A percentile compares a stretch with the other conserved stretches of the same genome.
These are phyloP conservation scores for Onygenales sp. DNA, from an alignment of 2,329 filamentous ascomycete species.

Conservation along the genomic window DNA sequence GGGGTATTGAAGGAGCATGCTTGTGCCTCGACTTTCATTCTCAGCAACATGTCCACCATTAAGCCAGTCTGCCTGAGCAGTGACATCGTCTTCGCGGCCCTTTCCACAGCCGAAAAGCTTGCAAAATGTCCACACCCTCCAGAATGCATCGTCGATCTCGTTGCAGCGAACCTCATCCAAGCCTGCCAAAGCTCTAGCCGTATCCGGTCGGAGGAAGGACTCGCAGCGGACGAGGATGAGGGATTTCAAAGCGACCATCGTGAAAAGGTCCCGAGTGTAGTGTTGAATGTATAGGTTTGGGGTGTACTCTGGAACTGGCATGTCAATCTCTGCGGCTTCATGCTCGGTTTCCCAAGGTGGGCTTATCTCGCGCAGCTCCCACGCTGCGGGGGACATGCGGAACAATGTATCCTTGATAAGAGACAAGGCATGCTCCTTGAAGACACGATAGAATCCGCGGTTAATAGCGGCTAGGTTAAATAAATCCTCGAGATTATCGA, in stretches of 20 bases:
- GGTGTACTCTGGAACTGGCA: conserved; percentile 44
- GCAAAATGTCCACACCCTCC: conserved; percentile 59
- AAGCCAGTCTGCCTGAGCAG: conserved; percentile 55
- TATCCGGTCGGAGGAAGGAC: conserved; percentile 48
- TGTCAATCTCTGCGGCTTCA: conserved; percentile 33
- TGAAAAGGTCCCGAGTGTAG: conserved; percentile 44
- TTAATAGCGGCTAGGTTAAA: conserved; percentile 46
- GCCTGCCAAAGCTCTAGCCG: conserved; percentile 43
- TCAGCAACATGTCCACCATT: conserved; percentile 46
- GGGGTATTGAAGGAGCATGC: conserved; percentile 39
- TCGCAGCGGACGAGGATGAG: conserved; percentile 48
- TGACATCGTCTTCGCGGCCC: conserved; percentile 48
- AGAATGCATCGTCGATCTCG: conserved; percentile 52
- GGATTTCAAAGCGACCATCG: conserved; percentile 45
- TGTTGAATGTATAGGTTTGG: conserved; percentile 43
- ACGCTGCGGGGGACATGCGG: conserved; percentile 48
- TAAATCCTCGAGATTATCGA: conserved; percentile 44
- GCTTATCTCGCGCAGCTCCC: conserved; percentile 51
- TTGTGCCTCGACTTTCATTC: conserved; percentile 35
- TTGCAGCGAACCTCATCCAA: conserved; percentile 35
- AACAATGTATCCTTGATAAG: conserved; percentile 43
- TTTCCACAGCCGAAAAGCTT: conserved; percentile 52
- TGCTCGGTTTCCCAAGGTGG: conserved; percentile 40
- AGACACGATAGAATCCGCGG: conserved; percentile 47
- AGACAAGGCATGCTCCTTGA: conserved; percentile 46